phyloP scores from a whole-genome alignment of 164 flowering plant species.

The Dillenia turbinata region DNA sequence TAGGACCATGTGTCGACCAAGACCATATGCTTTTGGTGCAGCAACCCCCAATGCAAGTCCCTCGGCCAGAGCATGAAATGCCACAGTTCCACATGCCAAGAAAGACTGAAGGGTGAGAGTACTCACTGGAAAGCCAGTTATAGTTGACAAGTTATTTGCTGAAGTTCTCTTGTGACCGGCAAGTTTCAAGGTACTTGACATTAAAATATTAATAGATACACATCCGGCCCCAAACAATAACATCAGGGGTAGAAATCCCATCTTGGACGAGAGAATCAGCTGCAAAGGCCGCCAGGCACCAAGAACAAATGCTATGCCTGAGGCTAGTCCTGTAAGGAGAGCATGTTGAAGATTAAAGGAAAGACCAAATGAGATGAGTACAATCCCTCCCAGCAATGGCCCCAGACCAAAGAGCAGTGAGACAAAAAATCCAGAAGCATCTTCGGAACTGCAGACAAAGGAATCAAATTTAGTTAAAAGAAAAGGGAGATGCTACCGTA shows the following conservation, averaged over 20 bases:
- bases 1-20: constrained; percentile 89
- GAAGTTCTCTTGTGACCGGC: constrained; percentile 51
- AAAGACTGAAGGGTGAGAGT: constrained; percentile 72
- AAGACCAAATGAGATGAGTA: constrained; percentile 68
- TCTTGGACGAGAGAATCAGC: constrained; percentile 59
- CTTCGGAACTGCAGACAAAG: constrained; percentile 61
- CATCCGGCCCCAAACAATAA: constrained; percentile 51
- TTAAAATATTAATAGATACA: constrained; percentile 39
- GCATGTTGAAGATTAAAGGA: constrained; percentile 77
- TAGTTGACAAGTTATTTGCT: constrained; percentile 29
- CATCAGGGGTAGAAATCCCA: constrained; percentile 51
- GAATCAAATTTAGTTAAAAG: background rate
- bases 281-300: constrained; percentile 87
- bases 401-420: constrained; percentile 93
- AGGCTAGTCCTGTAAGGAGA: constrained; percentile 74
- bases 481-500: background rate
- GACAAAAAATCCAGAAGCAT: constrained; percentile 79
- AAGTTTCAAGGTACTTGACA: constrained; percentile 40
- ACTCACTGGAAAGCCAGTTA: constrained; percentile 50
- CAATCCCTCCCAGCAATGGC: constrained; percentile 77
- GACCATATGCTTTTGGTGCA: constrained; percentile 93
- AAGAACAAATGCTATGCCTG: constrained; percentile 91
- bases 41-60: constrained; percentile 96
- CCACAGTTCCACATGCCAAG: constrained; percentile 69
- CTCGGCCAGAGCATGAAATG: constrained; percentile 81